Evolutionary conservation across 2,329 filamentous ascomycete species (phyloP).

Genomic region (Ceratocystis colombiana): DNA sequence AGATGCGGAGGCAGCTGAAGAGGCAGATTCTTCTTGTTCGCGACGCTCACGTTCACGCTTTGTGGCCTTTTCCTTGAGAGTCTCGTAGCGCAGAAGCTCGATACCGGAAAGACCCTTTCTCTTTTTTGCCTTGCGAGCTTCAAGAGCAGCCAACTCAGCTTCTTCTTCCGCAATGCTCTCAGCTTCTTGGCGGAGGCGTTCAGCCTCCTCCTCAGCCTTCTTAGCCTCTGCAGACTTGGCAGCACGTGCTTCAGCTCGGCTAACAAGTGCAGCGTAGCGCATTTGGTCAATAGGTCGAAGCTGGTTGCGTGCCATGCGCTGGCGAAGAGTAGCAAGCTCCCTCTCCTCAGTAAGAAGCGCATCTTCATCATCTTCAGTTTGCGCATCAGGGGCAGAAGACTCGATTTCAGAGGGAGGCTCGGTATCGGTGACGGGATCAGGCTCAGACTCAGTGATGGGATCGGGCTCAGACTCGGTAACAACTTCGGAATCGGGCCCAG

Average conservation of each 20-base stretch:
- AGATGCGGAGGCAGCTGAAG: slow-evolving; percentile 20
- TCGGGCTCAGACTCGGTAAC: slow-evolving; percentile 24
- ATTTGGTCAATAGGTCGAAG: slow-evolving; percentile 18
- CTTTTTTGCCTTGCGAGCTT: slow-evolving; percentile 15
- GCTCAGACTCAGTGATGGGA: slow-evolving; percentile 23
- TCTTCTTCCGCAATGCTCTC: slow-evolving; percentile 19
- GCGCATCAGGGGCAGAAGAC: slow-evolving; percentile 23
- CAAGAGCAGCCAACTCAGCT: slow-evolving; percentile 17
- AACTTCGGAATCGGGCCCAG: slow-evolving; percentile 22
- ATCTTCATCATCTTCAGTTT: slow-evolving; percentile 24
- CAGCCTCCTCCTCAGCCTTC: slow-evolving; percentile 16
- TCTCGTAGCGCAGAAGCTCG: slow-evolving; percentile 19
- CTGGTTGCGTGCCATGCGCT: slow-evolving; percentile 19
- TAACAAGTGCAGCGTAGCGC: slow-evolving; percentile 18
- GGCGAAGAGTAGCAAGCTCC: slow-evolving; percentile 18
- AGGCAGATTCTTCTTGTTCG: slow-evolving; percentile 21
- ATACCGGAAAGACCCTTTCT: slow-evolving; percentile 10
- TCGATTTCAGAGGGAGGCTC: slow-evolving; percentile 25
- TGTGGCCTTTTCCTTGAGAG: slow-evolving; percentile 15
- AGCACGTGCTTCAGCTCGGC: slow-evolving; percentile 17
- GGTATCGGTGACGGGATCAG: slow-evolving; percentile 24
- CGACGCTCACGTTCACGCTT: slow-evolving; percentile 19
- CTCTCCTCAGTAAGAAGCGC: slow-evolving; percentile 15
- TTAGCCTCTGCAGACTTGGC: slow-evolving; percentile 15
- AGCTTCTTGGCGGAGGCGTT: slow-evolving; percentile 12